These are phyloP conservation scores for Microsporum ferrugineum DNA, from an alignment of 2,329 filamentous ascomycete genomes.

Conservation along the genomic window DNA sequence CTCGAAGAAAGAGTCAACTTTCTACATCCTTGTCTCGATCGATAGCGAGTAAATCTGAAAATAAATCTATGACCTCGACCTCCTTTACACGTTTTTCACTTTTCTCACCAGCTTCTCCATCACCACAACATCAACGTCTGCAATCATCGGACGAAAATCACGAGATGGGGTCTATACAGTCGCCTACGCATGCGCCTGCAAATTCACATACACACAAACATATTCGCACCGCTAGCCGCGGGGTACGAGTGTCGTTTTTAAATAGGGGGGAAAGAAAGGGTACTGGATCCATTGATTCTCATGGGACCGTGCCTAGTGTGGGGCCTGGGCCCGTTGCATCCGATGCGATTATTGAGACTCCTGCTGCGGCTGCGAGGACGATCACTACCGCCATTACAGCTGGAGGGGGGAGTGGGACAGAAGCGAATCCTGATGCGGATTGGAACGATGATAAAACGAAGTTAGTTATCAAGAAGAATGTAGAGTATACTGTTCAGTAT, in stretches of 20 bases:
- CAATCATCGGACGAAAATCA: neutral
- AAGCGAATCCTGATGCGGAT: neutral
- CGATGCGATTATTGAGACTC: neutral
- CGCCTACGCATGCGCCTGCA: neutral
- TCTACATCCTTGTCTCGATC: neutral
- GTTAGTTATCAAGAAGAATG: constrained; percentile 11
- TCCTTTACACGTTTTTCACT: neutral
- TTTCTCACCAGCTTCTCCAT: neutral
- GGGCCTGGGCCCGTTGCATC: neutral
- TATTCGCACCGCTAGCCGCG: neutral
- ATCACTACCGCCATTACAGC: neutral
- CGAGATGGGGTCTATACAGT: neutral
- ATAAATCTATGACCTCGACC: neutral
- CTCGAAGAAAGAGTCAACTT: neutral
- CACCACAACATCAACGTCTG: neutral
- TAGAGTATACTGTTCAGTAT: constrained; percentile 9
- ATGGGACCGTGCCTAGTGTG: neutral
- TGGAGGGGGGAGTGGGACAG: neutral
- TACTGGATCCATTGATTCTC: neutral
- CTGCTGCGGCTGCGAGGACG: neutral
- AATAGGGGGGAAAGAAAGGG: neutral
- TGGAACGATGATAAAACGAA: constrained; percentile 7
- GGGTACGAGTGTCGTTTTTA: neutral
- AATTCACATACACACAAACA: neutral
- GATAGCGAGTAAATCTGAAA: neutral